A percentile compares a stretch with the other conserved stretches of the same genome.
Conservation (phyloP, 78 protist genomes). For the Isochrysis galbana region DNA sequence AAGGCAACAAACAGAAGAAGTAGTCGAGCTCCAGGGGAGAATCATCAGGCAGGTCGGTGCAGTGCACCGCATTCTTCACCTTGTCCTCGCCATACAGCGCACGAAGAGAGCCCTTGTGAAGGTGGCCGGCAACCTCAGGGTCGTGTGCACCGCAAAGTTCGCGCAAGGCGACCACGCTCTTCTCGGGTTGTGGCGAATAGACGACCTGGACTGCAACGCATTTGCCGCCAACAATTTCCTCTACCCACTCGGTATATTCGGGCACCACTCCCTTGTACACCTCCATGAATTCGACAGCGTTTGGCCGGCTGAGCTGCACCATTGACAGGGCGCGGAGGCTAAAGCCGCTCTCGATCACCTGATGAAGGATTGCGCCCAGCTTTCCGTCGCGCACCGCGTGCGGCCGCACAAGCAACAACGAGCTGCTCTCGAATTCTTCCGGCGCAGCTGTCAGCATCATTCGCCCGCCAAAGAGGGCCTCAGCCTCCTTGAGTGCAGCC, state of each 20-base stretch:
- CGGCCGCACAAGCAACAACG: conserved; percentile 54
- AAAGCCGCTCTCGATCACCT: conserved; percentile 41
- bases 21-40: conserved; percentile 65
- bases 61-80: conserved; percentile 71
- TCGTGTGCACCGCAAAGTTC: conserved; percentile 76
- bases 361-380: conserved; percentile 29
- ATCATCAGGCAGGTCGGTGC: conserved; percentile 77
- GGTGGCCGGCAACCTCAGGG: conserved; percentile 58
- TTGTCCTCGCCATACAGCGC: conserved; percentile 57
- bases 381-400: conserved; percentile 45
- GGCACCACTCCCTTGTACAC: conserved; percentile 70
- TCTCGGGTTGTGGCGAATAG: neutral
- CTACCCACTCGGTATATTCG: conserved; percentile 51
- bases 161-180: neutral
- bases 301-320: neutral
- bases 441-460: neutral
- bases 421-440: neutral
- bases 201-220: neutral
- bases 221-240: neutral
- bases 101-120: conserved; percentile 65
- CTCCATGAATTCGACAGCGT: conserved; percentile 80
- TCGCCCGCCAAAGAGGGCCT: conserved; percentile 5
- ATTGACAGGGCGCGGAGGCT: conserved; percentile 18
- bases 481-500: neutral
- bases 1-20: conserved; percentile 18